Evolutionary conservation across 495 filamentous ascomycete species (phyloP).

Genomic region (Hyaloscypha bicolor): DNA sequence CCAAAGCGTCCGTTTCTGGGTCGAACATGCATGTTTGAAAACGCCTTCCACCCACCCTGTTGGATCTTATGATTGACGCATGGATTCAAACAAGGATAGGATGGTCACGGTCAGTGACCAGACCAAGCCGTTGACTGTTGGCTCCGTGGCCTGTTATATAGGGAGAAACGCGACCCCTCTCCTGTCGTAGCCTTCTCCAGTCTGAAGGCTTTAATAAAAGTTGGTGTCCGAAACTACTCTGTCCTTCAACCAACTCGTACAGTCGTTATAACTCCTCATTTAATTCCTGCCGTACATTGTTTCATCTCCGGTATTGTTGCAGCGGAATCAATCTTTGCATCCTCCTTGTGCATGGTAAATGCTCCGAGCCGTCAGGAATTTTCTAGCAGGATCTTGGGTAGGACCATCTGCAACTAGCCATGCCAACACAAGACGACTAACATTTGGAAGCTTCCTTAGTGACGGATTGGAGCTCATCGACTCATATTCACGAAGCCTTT

Average conservation of each 20-base stretch:
- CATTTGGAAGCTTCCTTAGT: conserved; percentile 1
- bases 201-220: neutral
- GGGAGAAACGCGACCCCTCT: neutral
- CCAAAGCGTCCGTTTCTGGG: neutral
- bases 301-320: neutral
- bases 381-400: conserved; percentile 14
- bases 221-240: neutral
- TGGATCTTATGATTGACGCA: conserved; percentile 13
- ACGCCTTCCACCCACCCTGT: neutral
- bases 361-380: neutral
- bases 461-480: neutral
- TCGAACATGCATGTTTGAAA: neutral
- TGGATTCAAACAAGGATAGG: conserved; percentile 7
- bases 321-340: neutral
- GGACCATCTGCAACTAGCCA: conserved; percentile 22
- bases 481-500: neutral
- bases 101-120: neutral
- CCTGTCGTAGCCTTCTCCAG: neutral
- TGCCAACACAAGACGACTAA: conserved; percentile 24
- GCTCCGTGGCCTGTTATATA: neutral
- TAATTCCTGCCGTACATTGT: neutral
- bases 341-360: neutral
- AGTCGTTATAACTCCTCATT: neutral
- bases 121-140: neutral
- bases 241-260: neutral